Evolutionary conservation across 2,329 filamentous ascomycete genomes (phyloP).

Genomic region (Thyridium curvatum): DNA sequence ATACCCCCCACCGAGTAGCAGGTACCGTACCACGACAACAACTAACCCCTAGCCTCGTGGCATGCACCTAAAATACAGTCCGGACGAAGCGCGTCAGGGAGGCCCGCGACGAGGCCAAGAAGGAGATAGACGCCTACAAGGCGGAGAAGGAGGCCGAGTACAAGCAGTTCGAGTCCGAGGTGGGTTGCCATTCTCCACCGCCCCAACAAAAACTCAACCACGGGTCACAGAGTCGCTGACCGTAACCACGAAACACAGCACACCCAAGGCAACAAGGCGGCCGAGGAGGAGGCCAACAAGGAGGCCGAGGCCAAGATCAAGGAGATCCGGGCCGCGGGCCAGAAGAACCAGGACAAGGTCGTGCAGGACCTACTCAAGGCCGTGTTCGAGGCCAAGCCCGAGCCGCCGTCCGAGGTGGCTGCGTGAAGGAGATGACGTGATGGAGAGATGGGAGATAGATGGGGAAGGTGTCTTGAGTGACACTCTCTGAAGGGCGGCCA

Average conservation of each 20-base stretch:
- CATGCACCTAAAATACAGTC: slow-evolving; percentile 57
- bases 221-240: too few species aligned
- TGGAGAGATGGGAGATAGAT: too few species aligned
- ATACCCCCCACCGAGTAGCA: neutral
- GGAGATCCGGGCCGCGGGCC: slow-evolving; percentile 74
- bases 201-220: too few species aligned
- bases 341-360: slow-evolving; percentile 73
- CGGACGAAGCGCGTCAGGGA: slow-evolving; percentile 97
- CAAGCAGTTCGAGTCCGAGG: slow-evolving; percentile 82
- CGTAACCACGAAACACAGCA: slow-evolving; percentile 62
- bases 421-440: slow-evolving; percentile 5
- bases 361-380: slow-evolving; percentile 76
- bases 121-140: slow-evolving; percentile 92
- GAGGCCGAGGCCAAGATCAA: slow-evolving; percentile 76
- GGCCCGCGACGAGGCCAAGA: slow-evolving; percentile 92
- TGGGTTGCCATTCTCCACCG: slow-evolving; percentile 17
- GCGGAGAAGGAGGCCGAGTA: slow-evolving; percentile 88
- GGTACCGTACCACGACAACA: too few species aligned
- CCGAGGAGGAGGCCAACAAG: slow-evolving; percentile 71
- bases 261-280: slow-evolving; percentile 77
- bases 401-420: slow-evolving; percentile 31
- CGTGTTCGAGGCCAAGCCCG: slow-evolving; percentile 78
- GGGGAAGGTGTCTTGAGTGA: neutral
- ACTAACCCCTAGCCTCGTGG: too few species aligned
- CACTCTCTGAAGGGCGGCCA: too few species aligned